These are phyloP conservation scores for Yamagishiella unicocca DNA, from an alignment of 139 green algal genomes.

Conservation along the genomic window DNA sequence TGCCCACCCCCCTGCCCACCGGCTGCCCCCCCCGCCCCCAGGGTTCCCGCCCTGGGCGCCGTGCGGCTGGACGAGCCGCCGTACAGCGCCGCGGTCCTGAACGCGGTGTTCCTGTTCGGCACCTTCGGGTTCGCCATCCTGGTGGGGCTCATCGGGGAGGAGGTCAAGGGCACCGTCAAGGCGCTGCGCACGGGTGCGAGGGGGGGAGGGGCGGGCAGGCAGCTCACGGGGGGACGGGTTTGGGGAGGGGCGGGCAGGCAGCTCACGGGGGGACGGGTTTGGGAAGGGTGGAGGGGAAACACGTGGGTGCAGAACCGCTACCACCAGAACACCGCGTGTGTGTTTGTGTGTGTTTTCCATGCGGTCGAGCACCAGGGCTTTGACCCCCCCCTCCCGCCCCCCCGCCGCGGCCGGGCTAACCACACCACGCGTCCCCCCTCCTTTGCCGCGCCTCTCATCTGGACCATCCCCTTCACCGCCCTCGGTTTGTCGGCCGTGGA, in stretches of 20 bases:
- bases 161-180: constrained; percentile 43
- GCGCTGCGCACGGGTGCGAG: constrained; percentile 14
- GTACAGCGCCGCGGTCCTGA: constrained; percentile 23
- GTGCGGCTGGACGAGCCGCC: constrained; percentile 36
- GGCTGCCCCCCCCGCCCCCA: neutral
- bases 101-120: constrained; percentile 45
- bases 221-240: neutral
- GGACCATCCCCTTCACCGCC: too few relatives aligned
- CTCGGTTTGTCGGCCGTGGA: too few relatives aligned
- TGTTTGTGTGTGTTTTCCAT: neutral
- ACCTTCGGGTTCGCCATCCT: constrained; percentile 44
- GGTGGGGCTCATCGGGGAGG: constrained; percentile 38
- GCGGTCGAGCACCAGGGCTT: neutral
- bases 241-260: neutral
- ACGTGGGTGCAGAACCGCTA: too few relatives aligned
- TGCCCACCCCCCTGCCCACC: neutral
- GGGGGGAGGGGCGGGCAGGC: neutral
- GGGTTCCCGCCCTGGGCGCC: constrained; percentile 32
- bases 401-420: too few relatives aligned
- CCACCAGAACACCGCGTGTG: too few relatives aligned
- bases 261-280: neutral
- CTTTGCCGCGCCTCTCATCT: too few relatives aligned
- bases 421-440: too few relatives aligned
- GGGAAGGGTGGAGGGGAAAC: neutral
- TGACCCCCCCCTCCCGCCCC: neutral